Evolutionary conservation across 495 filamentous ascomycete genomes (phyloP), one percentile per base, ranked within the genome.

Genomic region (Aspergillus coremiiformis): DNA sequence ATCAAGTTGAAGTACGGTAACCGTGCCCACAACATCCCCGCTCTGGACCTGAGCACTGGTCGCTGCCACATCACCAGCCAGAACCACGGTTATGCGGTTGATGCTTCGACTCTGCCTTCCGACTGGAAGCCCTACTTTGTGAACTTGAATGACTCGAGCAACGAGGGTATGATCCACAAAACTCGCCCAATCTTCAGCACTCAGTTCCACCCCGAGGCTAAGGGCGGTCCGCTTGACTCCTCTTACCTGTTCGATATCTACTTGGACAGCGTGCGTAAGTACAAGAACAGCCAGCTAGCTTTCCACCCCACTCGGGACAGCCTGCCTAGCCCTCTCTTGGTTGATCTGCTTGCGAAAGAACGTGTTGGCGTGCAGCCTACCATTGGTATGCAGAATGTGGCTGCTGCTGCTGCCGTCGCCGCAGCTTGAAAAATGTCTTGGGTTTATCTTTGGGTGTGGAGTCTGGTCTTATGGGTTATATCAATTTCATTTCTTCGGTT

Each of bases 81-180:
- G 77, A 98, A 99, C 74, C 93, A 99, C 71, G 93, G 93, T 41
- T 99, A 99, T 62, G 93, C 93, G 15, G 90, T 99, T 41, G 93
- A 97, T 63, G 81, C 89, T 9, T 76, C 75, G 48, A 96, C 89
- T 9, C 78, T 99, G 19, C 79, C 86, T 21, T 73, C 68, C 26
- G 87, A 97, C 45, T 99, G 87, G 83, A 93, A 92, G 77, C 92
- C 95, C 64, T 96, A 95, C 75, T 97, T 97, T 64, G 82, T 93
- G 62, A 98, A 98, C 78, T 78, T 96, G 51, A 96, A 96, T 72
- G 93, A 98, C 62, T 85, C 85, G 29, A 86, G 82, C 73, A 97
- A 97, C 67, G 92, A 97, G 72, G 90, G 85, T 71, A 90, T 96
- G 83, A 90, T 96, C 64, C 93, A 97, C 79, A 87, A 85, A 66